Evolutionary conservation across 345 rosid species (phyloP).

Genomic region (Leavenworthia alabamica): DNA sequence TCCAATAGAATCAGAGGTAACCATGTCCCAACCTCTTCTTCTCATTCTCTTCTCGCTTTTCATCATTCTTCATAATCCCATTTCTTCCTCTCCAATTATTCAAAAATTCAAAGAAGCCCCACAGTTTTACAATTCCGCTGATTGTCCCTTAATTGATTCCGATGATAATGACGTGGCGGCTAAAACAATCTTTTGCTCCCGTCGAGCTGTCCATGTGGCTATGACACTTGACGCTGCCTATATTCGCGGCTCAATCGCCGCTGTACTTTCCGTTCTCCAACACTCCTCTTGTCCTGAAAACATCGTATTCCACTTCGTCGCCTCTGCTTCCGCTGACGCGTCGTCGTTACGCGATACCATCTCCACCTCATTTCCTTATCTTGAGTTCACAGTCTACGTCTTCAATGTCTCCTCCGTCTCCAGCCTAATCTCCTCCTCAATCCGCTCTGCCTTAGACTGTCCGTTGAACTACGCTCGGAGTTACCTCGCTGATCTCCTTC

Average conservation of each 20-base stretch:
- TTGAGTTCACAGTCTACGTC: conserved; percentile 54
- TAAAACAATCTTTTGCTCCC: conserved; percentile 47
- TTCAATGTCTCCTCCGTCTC: conserved; percentile 61
- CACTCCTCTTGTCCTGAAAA: conserved; percentile 91
- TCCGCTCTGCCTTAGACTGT: conserved; percentile 85
- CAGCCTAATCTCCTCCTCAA: conserved; percentile 72
- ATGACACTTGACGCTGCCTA: conserved; percentile 84
- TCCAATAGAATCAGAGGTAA: not conserved
- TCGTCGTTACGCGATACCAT: conserved; percentile 50
- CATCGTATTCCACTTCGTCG: conserved; percentile 74
- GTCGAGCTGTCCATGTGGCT: conserved; percentile 75
- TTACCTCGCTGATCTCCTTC: conserved; percentile 72
- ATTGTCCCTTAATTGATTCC: conserved; percentile 45
- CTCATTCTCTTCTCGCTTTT: conserved; percentile 6
- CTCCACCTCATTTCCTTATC: conserved; percentile 79
- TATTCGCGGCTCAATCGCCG: conserved; percentile 94
- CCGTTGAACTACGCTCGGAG: conserved; percentile 86
- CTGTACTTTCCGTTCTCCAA: conserved; percentile 74
- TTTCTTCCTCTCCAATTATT: conserved; percentile 19
- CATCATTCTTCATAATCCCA: conserved; percentile 9
- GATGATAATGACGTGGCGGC: conserved; percentile 12
- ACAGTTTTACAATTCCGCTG: conserved; percentile 73
- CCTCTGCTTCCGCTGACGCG: conserved; percentile 55
- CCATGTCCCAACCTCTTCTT: conserved; percentile 26
- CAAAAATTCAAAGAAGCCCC: conserved; percentile 88